phyloP scores from a whole-genome alignment of 139 green algal species.

The Tetradesmus lagerheimii region DNA sequence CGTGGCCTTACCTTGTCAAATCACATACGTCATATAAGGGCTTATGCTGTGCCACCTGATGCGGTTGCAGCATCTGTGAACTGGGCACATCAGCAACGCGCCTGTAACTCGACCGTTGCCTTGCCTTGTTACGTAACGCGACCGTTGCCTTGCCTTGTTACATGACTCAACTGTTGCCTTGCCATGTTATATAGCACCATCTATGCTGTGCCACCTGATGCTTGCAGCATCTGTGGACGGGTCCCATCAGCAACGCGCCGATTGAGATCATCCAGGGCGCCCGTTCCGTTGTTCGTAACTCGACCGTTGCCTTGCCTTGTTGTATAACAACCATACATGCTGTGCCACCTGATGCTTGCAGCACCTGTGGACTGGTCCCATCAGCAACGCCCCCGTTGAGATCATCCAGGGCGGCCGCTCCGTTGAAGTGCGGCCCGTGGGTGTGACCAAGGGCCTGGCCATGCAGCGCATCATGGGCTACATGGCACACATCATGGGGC shows the following conservation, averaged over 20 bases:
- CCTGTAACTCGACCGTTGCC: no score
- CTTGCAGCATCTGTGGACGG: not conserved
- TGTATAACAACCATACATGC: no score
- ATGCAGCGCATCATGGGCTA: constrained; percentile 87
- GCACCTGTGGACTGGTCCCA: constrained; percentile 98
- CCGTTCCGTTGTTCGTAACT: not conserved
- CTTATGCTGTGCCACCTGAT: no score
- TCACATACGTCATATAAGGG: no score
- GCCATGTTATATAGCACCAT: no score
- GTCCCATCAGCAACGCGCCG: not conserved
- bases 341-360: constrained; percentile 81
- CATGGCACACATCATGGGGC: constrained; percentile 47
- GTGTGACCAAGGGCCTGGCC: constrained; percentile 94
- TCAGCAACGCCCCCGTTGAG: constrained; percentile 97
- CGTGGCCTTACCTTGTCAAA: no score
- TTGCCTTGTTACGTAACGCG: no score
- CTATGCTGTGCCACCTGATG: no score
- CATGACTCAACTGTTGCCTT: no score
- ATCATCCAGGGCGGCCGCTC: constrained; percentile 86
- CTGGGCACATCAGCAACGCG: constrained; percentile 97
- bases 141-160: no score
- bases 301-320: constrained; percentile 55
- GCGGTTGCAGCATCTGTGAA: constrained; percentile 99
- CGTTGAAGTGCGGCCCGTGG: constrained; percentile 89
- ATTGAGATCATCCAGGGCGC: no score